Evolutionary conservation across 352 stramenopile genomes (phyloP), one percentile per base, ranked within the genome.

Genomic region (Globisporangium alternatum): DNA sequence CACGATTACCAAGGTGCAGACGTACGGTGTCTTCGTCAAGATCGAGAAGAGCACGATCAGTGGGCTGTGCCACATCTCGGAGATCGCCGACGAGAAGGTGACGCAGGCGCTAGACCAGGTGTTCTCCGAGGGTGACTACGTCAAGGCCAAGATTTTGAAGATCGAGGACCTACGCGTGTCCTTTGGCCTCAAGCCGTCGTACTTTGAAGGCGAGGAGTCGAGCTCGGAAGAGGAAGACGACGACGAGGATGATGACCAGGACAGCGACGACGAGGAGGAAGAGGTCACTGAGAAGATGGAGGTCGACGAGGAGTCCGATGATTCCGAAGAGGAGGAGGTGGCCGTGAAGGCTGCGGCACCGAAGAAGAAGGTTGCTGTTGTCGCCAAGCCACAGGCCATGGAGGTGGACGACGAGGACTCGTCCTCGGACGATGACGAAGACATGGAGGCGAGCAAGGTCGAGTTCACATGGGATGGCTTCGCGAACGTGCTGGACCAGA

Each of bases 91-190:
- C 63, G 88, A 97, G 58, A 97, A 92, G 59, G 85, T 98, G 64
- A 97, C 94, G 51, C 96, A 97, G 65, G 64, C 86, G 67, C 75
- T 99, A 49, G 86, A 91, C 62, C 83, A 94, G 67, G 79, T 99
- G 35, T 99, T 98, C 70, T 86, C 91, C 48, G 89, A 95, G 54
- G 96, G 96, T 48, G 97, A 99, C 78, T 96, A 98, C 64, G 95
- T 98, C 25, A 98, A 98, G 83, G 87, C 97, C n/a, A 93, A 98
- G 64, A 90, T 99, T 39, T 70, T 99, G 22, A 98, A 98, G 77
- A 90, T 98, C 49, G 91, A 98, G 56, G 74, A 90, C 44, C 86
- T 90, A 39, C 88, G 90, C 43, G 78, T 99, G 33, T 97, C 90
- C 31, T 97, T 99, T 35, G 96, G 96, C 45, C 84, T 99, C 41